phyloP scores from a whole-genome alignment of 2,329 filamentous ascomycete genomes.

The Amphichorda felina region DNA sequence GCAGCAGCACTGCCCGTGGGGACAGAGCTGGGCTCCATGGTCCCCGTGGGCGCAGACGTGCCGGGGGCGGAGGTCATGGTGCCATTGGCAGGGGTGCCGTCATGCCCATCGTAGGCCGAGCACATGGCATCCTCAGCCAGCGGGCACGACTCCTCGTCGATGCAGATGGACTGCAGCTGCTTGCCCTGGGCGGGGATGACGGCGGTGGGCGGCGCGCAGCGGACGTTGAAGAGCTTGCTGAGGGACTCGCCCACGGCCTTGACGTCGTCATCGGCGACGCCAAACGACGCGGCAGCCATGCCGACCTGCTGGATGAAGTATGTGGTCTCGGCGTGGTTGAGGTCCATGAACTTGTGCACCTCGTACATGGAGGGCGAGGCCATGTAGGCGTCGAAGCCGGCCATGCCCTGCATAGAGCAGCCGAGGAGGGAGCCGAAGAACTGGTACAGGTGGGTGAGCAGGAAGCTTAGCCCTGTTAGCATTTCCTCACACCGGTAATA shows the following conservation, averaged over 20 bases:
- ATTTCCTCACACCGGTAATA: not conserved
- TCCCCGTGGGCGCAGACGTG: constrained; percentile 5
- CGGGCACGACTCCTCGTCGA: constrained; percentile 32
- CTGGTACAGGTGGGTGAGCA: constrained; percentile 49
- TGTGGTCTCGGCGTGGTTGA: constrained; percentile 34
- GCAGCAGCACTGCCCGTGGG: constrained; percentile 11
- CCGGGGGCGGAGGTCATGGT: constrained; percentile 5
- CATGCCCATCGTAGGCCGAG: constrained; percentile 22
- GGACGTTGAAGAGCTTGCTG: constrained; percentile 35
- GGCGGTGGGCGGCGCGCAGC: constrained; percentile 32
- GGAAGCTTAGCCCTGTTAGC: constrained; percentile 23
- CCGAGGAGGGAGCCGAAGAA: constrained; percentile 48
- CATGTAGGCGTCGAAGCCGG: constrained; percentile 35
- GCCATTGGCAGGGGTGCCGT: constrained; percentile 8
- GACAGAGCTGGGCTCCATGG: constrained; percentile 6
- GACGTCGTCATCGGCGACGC: constrained; percentile 42
- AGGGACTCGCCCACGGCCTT: constrained; percentile 34
- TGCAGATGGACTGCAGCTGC: constrained; percentile 45
- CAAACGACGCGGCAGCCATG: constrained; percentile 43
- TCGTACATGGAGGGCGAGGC: constrained; percentile 34
- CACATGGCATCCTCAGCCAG: constrained; percentile 33
- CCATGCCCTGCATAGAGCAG: constrained; percentile 36
- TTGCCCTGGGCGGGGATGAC: constrained; percentile 30
- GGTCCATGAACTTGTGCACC: constrained; percentile 49
- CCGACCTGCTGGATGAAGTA: constrained; percentile 51